These are phyloP conservation scores for Linnemannia zychae DNA, from an alignment of 192 early-diverging fungal species.

Conservation along the genomic window DNA sequence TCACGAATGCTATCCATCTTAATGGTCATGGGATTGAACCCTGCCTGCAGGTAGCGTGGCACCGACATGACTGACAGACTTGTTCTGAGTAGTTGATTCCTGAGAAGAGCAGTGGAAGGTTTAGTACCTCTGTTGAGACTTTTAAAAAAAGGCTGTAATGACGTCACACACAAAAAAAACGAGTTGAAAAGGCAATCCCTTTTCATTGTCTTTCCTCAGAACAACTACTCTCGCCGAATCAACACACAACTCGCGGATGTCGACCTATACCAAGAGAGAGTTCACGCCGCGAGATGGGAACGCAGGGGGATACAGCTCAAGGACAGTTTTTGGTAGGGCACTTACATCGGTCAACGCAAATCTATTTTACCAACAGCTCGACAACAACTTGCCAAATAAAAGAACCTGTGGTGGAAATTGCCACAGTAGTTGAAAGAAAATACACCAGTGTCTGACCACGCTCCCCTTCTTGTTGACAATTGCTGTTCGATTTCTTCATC, in stretches of 20 bases:
- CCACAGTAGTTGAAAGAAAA: background rate
- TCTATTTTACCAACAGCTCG: background rate
- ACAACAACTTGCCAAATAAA: background rate
- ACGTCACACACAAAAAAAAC: too few species aligned
- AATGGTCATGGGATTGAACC: conserved; percentile 30
- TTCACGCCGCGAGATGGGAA: conserved; percentile 41
- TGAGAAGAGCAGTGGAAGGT: background rate
- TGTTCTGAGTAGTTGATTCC: background rate
- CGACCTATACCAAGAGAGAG: conserved; percentile 37
- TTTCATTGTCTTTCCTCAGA: background rate
- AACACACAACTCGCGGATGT: conserved; percentile 23
- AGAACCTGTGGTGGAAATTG: background rate
- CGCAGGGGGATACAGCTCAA: conserved; percentile 36
- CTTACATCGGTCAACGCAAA: background rate
- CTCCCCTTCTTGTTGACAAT: background rate
- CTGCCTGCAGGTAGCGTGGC: conserved; percentile 39
- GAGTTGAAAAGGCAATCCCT: too few species aligned
- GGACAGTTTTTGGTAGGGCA: conserved; percentile 57
- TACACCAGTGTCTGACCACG: background rate
- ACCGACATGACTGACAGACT: conserved; percentile 7
- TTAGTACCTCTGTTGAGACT: background rate
- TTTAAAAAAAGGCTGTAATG: too few species aligned
- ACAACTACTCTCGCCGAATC: background rate
- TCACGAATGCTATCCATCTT: conserved; percentile 42
- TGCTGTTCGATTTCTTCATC: conserved; percentile 28